phyloP scores from a whole-genome alignment of 164 flowering plant genomes.

The Malania oleifera region DNA sequence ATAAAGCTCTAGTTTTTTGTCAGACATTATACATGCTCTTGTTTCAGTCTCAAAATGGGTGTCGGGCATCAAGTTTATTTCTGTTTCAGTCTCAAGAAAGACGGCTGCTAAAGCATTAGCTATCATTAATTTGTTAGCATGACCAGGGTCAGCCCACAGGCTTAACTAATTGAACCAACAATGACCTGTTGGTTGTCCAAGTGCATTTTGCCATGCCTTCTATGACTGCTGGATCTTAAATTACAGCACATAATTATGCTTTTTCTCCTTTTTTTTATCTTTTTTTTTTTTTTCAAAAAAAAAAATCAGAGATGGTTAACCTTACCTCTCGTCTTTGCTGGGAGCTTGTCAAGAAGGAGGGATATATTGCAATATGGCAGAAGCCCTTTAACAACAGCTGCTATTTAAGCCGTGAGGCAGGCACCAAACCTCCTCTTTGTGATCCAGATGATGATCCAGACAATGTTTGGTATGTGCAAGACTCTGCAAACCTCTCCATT shows the following conservation, averaged over 20 bases:
- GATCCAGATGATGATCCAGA: slow-evolving; percentile 72
- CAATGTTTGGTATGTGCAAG: slow-evolving; percentile 61
- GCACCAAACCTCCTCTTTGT: slow-evolving; percentile 63
- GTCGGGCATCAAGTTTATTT: too few relatives aligned
- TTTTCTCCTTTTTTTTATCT: background rate
- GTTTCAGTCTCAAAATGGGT: too few relatives aligned
- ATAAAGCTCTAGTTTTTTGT: too few relatives aligned
- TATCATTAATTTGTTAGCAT: too few relatives aligned
- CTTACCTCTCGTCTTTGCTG: slow-evolving; percentile 78
- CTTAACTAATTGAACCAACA: background rate
- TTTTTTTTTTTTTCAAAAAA: too few relatives aligned
- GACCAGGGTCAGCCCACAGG: too few relatives aligned
- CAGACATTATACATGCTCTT: too few relatives aligned
- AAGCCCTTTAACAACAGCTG: slow-evolving; percentile 73
- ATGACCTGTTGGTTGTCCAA: background rate
- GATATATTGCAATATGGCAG: slow-evolving; percentile 77
- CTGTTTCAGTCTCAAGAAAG: background rate
- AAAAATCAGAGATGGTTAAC: slow-evolving; percentile 79
- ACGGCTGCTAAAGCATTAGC: too few relatives aligned
- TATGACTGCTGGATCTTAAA: background rate
- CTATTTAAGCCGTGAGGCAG: slow-evolving; percentile 58
- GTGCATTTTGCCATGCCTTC: background rate
- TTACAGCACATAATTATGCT: background rate
- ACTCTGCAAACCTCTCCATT: too few relatives aligned
- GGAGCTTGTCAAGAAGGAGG: slow-evolving; percentile 80